Evolutionary conservation across 2,329 filamentous ascomycete species (phyloP).

Genomic region (Hymenoscyphus fraxineus): DNA sequence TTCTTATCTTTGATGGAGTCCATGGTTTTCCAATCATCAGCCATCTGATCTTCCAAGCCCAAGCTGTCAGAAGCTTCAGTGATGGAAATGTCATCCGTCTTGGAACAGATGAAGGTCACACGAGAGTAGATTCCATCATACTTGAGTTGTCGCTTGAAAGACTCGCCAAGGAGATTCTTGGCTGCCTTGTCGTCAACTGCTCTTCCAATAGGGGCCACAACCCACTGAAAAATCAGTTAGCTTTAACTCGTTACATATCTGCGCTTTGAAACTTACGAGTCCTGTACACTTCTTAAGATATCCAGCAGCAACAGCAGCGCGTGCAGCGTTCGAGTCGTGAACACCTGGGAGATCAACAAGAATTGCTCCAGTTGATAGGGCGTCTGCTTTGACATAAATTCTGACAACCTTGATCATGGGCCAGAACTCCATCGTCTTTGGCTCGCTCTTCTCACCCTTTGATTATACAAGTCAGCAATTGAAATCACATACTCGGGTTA

Average conservation of each 20-base stretch:
- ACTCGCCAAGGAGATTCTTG: slow-evolving; percentile 7
- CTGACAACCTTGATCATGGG: slow-evolving; percentile 38
- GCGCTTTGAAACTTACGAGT: slow-evolving; percentile 18
- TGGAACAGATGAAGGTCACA: slow-evolving; percentile 7
- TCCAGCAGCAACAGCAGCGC: slow-evolving; percentile 40
- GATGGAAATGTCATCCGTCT: slow-evolving; percentile 7
- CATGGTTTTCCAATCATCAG: slow-evolving; percentile 35
- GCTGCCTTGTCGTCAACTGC: slow-evolving; percentile 47
- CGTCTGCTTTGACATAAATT: slow-evolving; percentile 43
- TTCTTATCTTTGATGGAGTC: slow-evolving; percentile 23
- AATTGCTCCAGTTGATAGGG: slow-evolving; percentile 46
- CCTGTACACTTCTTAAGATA: slow-evolving; percentile 29
- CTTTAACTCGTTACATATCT: too few species aligned
- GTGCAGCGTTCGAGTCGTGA: slow-evolving; percentile 46
- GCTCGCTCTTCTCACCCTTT: slow-evolving; percentile 4
- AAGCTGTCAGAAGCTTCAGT: slow-evolving; percentile 4
- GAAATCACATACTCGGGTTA: too few species aligned
- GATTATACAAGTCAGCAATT: too few species aligned
- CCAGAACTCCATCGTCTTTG: slow-evolving; percentile 32
- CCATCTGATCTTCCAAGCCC: slow-evolving; percentile 26
- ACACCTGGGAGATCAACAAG: slow-evolving; percentile 53
- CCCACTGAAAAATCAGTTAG: not conserved
- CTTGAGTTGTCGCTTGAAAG: slow-evolving; percentile 5
- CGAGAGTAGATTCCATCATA: slow-evolving; percentile 5
- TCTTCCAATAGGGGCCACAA: slow-evolving; percentile 41